phyloP scores from a whole-genome alignment of 495 filamentous ascomycete species.

The Astrothelium subdiscretum region DNA sequence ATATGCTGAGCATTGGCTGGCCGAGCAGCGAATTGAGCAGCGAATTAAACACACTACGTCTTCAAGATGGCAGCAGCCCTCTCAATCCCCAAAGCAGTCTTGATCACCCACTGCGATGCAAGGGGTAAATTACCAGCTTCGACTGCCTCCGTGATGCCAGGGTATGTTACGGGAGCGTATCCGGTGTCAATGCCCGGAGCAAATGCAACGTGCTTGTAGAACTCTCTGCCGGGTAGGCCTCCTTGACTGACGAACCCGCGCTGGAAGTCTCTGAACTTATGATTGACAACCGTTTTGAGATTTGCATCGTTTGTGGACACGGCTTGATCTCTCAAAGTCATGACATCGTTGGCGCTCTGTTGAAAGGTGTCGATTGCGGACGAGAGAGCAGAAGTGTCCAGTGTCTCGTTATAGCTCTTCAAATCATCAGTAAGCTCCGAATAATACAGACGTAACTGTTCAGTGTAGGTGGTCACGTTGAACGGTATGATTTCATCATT shows the following conservation, averaged over 20 bases:
- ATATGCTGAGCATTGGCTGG: no score
- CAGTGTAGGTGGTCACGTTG: constrained; percentile 21
- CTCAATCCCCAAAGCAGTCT: constrained; percentile 21
- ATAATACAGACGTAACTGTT: constrained; percentile 17
- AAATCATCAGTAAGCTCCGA: no score
- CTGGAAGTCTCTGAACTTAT: constrained; percentile 22
- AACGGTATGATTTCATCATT: constrained; percentile 25
- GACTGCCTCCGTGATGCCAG: constrained; percentile 26
- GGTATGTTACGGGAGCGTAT: constrained; percentile 23
- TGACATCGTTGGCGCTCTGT: constrained; percentile 4
- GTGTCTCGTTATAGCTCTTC: constrained; percentile 5
- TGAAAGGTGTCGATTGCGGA: constrained; percentile 12
- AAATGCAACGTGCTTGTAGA: constrained; percentile 25
- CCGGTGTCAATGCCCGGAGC: constrained; percentile 25
- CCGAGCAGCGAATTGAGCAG: no score
- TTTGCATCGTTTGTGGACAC: no score
- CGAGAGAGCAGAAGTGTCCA: constrained; percentile 9
- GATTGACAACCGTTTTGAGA: no score
- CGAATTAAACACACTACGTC: no score
- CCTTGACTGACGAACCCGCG: constrained; percentile 23
- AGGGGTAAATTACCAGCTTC: constrained; percentile 14
- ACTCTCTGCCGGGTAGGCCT: constrained; percentile 23
- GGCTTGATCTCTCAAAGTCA: neutral
- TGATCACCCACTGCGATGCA: constrained; percentile 22
- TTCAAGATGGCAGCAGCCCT: constrained; percentile 21